Base-by-base conservation (phyloP, 2,329 filamentous ascomycete species). In the Aspergillus fumigatiaffinis region DNA sequence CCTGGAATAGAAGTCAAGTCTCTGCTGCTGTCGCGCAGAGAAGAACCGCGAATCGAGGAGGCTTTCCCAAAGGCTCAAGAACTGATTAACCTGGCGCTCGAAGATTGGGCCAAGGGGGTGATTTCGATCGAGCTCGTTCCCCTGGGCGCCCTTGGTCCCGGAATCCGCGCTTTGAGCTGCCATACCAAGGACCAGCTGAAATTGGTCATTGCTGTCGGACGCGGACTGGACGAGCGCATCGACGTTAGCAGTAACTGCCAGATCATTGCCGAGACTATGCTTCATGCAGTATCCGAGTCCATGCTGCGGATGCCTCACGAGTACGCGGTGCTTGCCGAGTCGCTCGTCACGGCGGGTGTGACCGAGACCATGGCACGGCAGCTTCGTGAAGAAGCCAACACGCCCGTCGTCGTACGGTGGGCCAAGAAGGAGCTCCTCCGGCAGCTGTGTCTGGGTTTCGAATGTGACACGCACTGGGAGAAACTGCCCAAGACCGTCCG, bases 381-480 rank as follows among this genome's bases (percentile, higher is more conserved):
- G 54, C 76, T 68, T 56, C 68, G 56, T 57, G 75, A 70, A 10
- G 71, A 74, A 44, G 58, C 65, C 5, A 73, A 79, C 51, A 69
- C 75, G 26, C 63, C 73, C 5, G 68, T 72, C 3, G 76, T 77
- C 44, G 73, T 70, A 56, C 57, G 70, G 56, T 75, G 70, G 73
- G 71, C 74, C 44, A 76, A 76, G 52, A 76, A 72, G 63, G 76
- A 81, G n/a, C 66, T 81, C 1, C 66, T 84, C 14, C 71, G 74
- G 20, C 74, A 78, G 54, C 67, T 81, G 4, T 80, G 79, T 51
- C 66, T 84, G 25, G 80, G 80, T 0, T 75, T 81, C 29, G 74
- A 82, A 44, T 74, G 73, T 50, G 80, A 84, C 53, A 74, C 73
- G 9, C 72, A 81, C 29, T 84, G 82, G 82, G 81, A 84, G 41